phyloP scores from a whole-genome alignment of 176 grass and related monocot genomes.

The Lolium multiflorum region DNA sequence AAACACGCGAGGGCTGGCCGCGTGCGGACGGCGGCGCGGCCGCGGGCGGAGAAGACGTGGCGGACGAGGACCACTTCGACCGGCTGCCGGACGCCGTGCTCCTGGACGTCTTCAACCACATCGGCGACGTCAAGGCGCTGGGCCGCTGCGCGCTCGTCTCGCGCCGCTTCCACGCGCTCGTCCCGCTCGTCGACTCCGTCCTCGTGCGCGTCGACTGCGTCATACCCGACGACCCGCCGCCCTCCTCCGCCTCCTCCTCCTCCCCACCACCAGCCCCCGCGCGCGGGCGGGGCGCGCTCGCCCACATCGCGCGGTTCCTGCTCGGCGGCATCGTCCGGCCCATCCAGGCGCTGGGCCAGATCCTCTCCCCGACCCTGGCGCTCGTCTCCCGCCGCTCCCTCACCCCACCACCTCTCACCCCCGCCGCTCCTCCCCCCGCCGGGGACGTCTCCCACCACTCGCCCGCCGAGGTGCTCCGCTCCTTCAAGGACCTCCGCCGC shows the following conservation, averaged over 20 bases:
- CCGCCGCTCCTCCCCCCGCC: neutral
- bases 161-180: constrained; percentile 74
- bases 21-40: neutral
- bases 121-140: constrained; percentile 90
- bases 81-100: constrained; percentile 81
- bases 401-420: neutral
- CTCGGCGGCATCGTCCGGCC: constrained; percentile 73
- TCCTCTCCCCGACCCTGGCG: constrained; percentile 63
- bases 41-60: neutral
- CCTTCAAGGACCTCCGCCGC: constrained; percentile 79
- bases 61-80: constrained; percentile 73
- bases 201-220: constrained; percentile 92
- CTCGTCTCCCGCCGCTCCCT: constrained; percentile 38
- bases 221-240: constrained; percentile 64
- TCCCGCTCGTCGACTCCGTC: constrained; percentile 88
- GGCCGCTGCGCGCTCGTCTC: constrained; percentile 81
- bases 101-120: constrained; percentile 74
- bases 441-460: constrained; percentile 87
- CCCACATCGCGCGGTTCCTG: constrained; percentile 64
- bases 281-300: constrained; percentile 49
- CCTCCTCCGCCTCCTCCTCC: neutral
- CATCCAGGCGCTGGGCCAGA: constrained; percentile 81
- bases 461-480: constrained; percentile 85
- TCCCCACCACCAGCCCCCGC: constrained; percentile 2
- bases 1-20: constrained; percentile 10